Evolutionary conservation across 2,329 filamentous ascomycete genomes (phyloP), one percentile per base, ranked within the genome.

Genomic region (Cucurbitaria berberidis): DNA sequence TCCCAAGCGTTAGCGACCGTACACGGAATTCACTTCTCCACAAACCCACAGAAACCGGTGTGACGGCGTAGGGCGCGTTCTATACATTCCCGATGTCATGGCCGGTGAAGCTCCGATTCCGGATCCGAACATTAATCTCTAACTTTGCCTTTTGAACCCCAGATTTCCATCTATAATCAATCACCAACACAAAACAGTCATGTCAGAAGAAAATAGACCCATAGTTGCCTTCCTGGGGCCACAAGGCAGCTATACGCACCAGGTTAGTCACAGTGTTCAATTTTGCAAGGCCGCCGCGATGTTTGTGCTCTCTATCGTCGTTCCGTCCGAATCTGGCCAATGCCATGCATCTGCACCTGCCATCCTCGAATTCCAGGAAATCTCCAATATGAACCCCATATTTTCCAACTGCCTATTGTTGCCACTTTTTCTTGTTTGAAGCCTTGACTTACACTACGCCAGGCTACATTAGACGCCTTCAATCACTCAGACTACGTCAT

Each of bases 221-320:
- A 67, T 70, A 21, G 74, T 85, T 22, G 82, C 85, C 36, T 90
- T 85, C 66, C 73, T 90, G 26, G 87, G 87, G 7, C 87, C 87
- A 3, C 73, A 80, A 62, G 85, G 85, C 21, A 88, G 86, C 29
- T 89, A 89, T 69, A 89, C 87, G 24, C 87, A 90, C 71, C 86
- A 89, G 81, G 87, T 88, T 67, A 55, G 72, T 59, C 29, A 6
- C 35, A 34, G 15, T 53, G 55, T 46, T 58, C 45, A 11, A 7
- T 15, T 24, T 9, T 21, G 35, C 21, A 15, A n/a, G 15, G 16
- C 6, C 7, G 27, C 34, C 15, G 35, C 19, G 30, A 19, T n/a
- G n/a, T 21, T 22, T 5, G 5, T 39, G 15, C 11, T 7, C 18
- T 24, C 39, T 51, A 11, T 18, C 6, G 48, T 15, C 16, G 15